These are phyloP conservation scores for Pyrenula aspistea DNA, from an alignment of 495 filamentous ascomycete species.

Conservation along the genomic window DNA sequence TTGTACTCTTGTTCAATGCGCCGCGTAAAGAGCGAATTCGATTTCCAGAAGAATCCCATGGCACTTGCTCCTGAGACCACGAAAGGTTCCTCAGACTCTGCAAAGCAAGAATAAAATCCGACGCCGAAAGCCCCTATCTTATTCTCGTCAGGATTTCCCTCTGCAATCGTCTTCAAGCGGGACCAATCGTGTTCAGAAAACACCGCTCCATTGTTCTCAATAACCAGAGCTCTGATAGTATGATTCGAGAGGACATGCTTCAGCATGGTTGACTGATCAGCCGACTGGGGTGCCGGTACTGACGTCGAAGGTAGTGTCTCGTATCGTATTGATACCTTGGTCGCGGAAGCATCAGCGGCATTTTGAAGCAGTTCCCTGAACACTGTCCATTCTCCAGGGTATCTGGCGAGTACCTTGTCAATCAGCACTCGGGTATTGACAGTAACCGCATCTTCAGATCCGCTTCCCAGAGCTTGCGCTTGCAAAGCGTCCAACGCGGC, in stretches of 20 bases:
- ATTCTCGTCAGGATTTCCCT: conserved; percentile 96
- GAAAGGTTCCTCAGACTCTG: conserved; percentile 95
- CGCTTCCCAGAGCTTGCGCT: conserved; percentile 73
- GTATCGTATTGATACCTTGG: conserved; percentile 79
- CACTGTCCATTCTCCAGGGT: conserved; percentile 83
- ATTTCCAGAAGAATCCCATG: conserved; percentile 99
- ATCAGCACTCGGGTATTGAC: conserved; percentile 95
- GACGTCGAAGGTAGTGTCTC: conserved; percentile 73
- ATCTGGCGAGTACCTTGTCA: conserved; percentile 91
- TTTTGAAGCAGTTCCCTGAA: conserved; percentile 95
- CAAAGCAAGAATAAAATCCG: conserved; percentile 97
- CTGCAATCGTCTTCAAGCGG: conserved; percentile 87
- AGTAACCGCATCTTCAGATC: conserved; percentile 92
- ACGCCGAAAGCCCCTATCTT: conserved; percentile 99
- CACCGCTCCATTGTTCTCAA: conserved; percentile 78
- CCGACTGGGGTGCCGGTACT: conserved; percentile 56
- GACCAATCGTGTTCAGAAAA: conserved; percentile 88
- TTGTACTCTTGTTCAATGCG: conserved; percentile 50
- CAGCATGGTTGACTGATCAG: conserved; percentile 54
- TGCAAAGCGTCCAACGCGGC: conserved; percentile 44
- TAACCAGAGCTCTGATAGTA: conserved; percentile 68
- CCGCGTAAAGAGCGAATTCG: conserved; percentile 84
- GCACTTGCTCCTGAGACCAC: conserved; percentile 81
- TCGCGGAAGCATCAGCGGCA: conserved; percentile 87
- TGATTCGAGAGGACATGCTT: conserved; percentile 76